These are phyloP conservation scores for Kockovaella imperatae DNA, from an alignment of 768 basidiomycete species.

Conservation along the genomic window DNA sequence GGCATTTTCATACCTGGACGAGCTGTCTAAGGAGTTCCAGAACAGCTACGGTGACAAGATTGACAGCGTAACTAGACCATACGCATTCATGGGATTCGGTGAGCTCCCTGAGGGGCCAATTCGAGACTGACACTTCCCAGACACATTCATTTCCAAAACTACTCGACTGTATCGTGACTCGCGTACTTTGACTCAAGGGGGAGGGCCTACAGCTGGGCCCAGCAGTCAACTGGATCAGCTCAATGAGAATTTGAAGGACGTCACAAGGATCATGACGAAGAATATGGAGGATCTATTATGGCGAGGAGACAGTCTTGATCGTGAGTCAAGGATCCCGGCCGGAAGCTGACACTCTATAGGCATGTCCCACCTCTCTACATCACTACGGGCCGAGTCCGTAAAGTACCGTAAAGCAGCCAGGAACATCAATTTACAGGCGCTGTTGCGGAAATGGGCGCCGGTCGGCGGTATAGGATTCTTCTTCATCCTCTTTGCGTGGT, in stretches of 20 bases:
- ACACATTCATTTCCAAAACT: conserved; percentile 98
- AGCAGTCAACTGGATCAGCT: conserved; percentile 69
- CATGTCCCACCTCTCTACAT: conserved; percentile 94
- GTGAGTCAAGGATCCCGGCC: conserved; percentile 50
- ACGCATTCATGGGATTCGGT: conserved; percentile 98
- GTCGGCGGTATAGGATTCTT: conserved; percentile 63
- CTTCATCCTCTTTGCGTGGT: conserved; percentile 61
- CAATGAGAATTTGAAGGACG: conserved; percentile 94
- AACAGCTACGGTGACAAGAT: conserved; percentile 88
- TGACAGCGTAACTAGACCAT: conserved; percentile 87
- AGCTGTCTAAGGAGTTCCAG: conserved; percentile 91
- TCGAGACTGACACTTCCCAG: conserved; percentile 48
- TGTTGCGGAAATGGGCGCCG: conserved; percentile 93
- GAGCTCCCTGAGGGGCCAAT: conserved; percentile 38
- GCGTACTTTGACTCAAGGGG: conserved; percentile 52
- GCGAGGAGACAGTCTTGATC: conserved; percentile 94
- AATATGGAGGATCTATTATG: conserved; percentile 99
- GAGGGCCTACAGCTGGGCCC: conserved; percentile 37
- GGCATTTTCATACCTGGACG: conserved; percentile 94
- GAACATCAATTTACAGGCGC: conserved; percentile 86
- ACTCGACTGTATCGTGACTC: conserved; percentile 91
- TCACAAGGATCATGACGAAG: conserved; percentile 99
- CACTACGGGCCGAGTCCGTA: conserved; percentile 89
- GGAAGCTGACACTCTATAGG: conserved; percentile 48
- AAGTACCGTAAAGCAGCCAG: conserved; percentile 93